Evolutionary conservation across 78 protist species (phyloP).

Genomic region (Dictyostelium citrinum): DNA sequence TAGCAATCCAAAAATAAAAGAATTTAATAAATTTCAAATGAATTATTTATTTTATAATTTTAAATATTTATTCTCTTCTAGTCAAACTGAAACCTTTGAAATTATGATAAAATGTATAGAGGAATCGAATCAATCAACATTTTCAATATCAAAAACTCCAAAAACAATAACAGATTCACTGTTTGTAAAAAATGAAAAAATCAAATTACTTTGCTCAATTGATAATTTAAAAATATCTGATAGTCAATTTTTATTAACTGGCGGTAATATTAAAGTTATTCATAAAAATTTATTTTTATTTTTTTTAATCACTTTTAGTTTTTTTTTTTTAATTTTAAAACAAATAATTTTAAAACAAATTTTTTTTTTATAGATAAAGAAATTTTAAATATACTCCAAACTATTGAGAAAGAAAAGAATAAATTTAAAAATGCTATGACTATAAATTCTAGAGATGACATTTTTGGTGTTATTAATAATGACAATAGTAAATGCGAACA

Average conservation of each 20-base stretch:
- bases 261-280: background rate
- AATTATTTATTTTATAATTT: background rate
- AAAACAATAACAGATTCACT: background rate
- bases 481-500: background rate
- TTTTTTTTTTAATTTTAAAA: background rate
- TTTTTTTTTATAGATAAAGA: background rate
- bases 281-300: too few relatives aligned
- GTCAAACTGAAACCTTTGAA: background rate
- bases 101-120: background rate
- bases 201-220: background rate
- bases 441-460: background rate
- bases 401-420: background rate
- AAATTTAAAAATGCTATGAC: background rate
- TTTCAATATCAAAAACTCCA: background rate
- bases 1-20: background rate
- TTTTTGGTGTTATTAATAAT: background rate
- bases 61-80: background rate
- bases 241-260: background rate
- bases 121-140: background rate
- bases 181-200: background rate
- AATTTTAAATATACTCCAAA: background rate
- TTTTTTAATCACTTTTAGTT: too few relatives aligned
- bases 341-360: background rate
- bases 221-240: background rate
- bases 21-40: background rate